A percentile compares a stretch with the other conserved stretches of the same genome.
Conservation (phyloP, 768 basidiomycete species). For the Russula griseocarnosa region DNA sequence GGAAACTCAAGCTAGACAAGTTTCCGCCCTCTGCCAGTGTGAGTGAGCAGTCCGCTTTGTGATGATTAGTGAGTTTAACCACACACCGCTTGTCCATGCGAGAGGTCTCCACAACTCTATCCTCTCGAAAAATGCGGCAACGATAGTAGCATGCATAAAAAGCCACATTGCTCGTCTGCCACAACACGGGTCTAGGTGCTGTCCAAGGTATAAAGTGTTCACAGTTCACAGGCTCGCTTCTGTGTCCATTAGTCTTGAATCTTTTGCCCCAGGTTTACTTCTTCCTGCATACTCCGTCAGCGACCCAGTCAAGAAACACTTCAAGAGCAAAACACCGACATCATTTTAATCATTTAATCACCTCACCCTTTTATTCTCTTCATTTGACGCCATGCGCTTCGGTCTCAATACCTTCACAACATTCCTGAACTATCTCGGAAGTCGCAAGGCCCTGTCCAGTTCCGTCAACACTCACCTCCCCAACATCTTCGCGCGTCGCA, state of each 20-base stretch:
- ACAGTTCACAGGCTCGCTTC: not conserved
- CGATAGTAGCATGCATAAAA: no score
- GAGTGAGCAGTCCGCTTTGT: no score
- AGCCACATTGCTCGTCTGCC: not conserved
- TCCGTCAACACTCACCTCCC: conserved; percentile 14
- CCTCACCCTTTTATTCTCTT: not conserved
- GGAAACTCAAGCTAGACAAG: not conserved
- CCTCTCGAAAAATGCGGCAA: no score
- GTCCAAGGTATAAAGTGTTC: conserved; percentile 3
- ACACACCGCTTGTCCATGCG: no score
- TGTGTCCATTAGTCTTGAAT: not conserved
- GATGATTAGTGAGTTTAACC: no score
- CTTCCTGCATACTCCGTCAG: not conserved
- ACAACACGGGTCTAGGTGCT: not conserved
- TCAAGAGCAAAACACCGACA: not conserved
- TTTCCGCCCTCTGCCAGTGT: no score
- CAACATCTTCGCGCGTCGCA: conserved; percentile 15
- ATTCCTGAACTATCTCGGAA: conserved; percentile 5
- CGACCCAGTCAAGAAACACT: not conserved
- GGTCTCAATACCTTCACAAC: conserved; percentile 8
- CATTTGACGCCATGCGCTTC: conserved; percentile 6
- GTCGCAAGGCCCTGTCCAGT: conserved; percentile 14
- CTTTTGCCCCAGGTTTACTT: not conserved
- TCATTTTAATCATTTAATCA: not conserved
- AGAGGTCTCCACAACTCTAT: no score